Conservation (phyloP, 495 filamentous ascomycete genomes). For the Staphylotrichum tortipilum region DNA sequence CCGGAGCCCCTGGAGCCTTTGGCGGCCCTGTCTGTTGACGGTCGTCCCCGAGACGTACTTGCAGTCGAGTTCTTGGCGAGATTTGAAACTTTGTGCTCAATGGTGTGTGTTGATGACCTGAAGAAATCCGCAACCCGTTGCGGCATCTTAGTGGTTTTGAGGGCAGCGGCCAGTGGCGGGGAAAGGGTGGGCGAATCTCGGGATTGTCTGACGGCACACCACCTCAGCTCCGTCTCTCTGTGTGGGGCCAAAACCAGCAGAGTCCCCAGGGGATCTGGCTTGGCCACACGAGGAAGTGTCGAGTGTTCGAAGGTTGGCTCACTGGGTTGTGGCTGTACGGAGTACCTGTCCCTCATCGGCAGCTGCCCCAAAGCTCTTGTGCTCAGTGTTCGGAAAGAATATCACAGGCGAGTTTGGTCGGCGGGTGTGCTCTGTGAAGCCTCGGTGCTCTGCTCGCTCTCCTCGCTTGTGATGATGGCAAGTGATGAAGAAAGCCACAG, state of each 20-base stretch:
- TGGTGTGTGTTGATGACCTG: conserved; percentile 30
- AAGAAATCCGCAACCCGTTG: conserved; percentile 45
- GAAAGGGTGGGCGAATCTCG: conserved; percentile 2
- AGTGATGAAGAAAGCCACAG: too few species aligned
- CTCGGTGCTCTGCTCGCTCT: too few species aligned
- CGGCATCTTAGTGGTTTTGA: conserved; percentile 34
- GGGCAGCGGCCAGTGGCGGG: conserved; percentile 15
- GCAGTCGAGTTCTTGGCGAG: conserved; percentile 22
- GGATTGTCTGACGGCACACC: conserved; percentile 1
- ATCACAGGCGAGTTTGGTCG: too few species aligned
- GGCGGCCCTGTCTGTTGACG: conserved; percentile 18
- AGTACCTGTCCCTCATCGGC: too few species aligned
- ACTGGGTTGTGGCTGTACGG: too few species aligned
- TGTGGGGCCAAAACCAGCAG: background rate
- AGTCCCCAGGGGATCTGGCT: too few species aligned
- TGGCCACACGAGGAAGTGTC: too few species aligned
- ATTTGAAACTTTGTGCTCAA: conserved; percentile 25
- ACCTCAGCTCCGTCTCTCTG: background rate
- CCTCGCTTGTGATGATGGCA: too few species aligned
- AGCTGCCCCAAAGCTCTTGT: too few species aligned
- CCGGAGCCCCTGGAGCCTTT: conserved; percentile 20
- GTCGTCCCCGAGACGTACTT: conserved; percentile 13
- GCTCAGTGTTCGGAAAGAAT: too few species aligned
- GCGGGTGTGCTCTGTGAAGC: too few species aligned
- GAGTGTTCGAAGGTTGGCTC: too few species aligned